Evolutionary conservation across 306 rosid genomes (phyloP).

Genomic region (Cyamopsis tetragonoloba): DNA sequence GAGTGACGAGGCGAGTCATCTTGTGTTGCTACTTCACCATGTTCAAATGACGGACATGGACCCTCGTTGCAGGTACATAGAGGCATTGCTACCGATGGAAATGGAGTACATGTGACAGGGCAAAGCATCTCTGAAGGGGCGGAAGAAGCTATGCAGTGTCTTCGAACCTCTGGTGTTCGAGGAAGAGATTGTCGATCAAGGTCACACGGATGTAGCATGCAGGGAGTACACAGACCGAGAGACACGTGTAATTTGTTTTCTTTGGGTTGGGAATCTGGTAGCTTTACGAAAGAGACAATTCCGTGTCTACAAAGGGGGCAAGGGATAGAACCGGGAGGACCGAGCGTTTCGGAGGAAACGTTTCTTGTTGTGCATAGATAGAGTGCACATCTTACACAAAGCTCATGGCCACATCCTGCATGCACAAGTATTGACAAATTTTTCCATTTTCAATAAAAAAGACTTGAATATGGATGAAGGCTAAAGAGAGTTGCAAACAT

Average conservation of each 20-base stretch:
- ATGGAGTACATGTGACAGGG: constrained; percentile 89
- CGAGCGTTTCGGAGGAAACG: constrained; percentile 49
- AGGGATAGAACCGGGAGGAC: constrained; percentile 83
- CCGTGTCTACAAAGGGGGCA: constrained; percentile 89
- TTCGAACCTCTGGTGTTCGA: constrained; percentile 58
- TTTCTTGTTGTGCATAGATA: constrained; percentile 87
- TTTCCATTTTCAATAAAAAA: neutral
- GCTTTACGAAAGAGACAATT: constrained; percentile 67
- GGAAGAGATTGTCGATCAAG: constrained; percentile 48
- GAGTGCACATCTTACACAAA: constrained; percentile 89
- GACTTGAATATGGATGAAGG: neutral
- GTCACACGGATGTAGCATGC: constrained; percentile 75
- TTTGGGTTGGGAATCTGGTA: constrained; percentile 64
- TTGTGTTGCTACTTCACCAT: constrained; percentile 53
- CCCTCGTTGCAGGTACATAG: constrained; percentile 84
- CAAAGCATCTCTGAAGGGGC: constrained; percentile 86
- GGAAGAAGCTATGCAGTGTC: constrained; percentile 79
- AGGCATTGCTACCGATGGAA: constrained; percentile 85
- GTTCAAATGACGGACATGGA: constrained; percentile 75
- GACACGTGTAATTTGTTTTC: constrained; percentile 57
- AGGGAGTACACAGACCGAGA: constrained; percentile 78
- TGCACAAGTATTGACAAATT: constrained; percentile 20
- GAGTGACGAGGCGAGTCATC: constrained; percentile 48
- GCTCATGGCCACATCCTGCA: constrained; percentile 89
- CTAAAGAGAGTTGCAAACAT: neutral